Base-by-base conservation (phyloP, 352 stramenopile genomes). In the Phytophthora aleatoria region DNA sequence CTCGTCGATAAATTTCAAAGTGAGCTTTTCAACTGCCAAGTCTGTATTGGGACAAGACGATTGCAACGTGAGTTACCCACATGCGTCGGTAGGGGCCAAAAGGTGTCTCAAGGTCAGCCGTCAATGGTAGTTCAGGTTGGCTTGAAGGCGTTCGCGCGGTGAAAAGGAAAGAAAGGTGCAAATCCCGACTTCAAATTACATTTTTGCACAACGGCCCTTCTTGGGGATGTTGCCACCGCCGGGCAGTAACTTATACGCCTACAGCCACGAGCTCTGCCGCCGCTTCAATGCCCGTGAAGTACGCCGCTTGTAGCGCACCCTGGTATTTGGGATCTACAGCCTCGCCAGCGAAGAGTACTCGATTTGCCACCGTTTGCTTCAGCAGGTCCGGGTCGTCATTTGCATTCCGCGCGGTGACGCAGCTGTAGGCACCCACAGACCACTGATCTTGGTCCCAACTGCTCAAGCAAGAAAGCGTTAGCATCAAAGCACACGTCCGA, bases 301-400 rank as follows among this genome's bases (percentile, higher is more conserved):
- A 89, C 28, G 85, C 85, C 0, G 81, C 83, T 49, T 91, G 82
- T 2, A 91, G 71, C 3, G 83, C 86, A 10, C 81, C 80, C 45
- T 91, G 85, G 57, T 94, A 90, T 50, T 86, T 76, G 61, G 79
- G 74, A 50, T 83, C 83, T 24, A 83, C 90, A 7, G 84, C 83
- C 41, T 94, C 85, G 11, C 85, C 85, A 6, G 78, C 81, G 48
- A 94, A 94, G 33, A 86, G 55, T 42, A 94, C 64, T 12, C 75
- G 73, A 35, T 72, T 74, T 20, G 52, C 70, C 3, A 91, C 63
- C 0, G 76, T 71, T 53, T 81, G 59, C 9, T 83, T 80, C 3
- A 94, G 45, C 1, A 74, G 36, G 49, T 89, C 77, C 24, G 85
- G 85, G 47, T 92, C 85, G 1, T 84, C 67, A 5, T 72, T 72